Conservation (phyloP, 805 yeast genomes). For the Clavispora phyllophila region DNA sequence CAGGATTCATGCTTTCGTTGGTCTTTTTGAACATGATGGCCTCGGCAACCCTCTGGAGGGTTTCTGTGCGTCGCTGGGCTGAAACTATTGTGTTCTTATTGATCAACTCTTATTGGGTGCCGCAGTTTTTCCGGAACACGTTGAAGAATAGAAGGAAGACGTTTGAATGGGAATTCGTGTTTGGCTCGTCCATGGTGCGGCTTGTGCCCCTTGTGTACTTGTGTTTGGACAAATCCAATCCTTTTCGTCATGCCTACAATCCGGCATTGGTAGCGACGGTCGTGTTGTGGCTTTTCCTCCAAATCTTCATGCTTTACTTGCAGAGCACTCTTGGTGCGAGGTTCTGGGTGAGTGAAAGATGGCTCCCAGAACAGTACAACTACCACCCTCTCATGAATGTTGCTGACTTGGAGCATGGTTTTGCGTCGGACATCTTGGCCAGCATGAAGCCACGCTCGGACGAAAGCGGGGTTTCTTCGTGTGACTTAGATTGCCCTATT, state of each 20-base stretch:
- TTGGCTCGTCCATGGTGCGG: conserved; percentile 61
- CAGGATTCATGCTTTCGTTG: not conserved
- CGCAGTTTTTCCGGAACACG: conserved; percentile 79
- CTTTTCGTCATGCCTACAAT: conserved; percentile 68
- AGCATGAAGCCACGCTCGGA: conserved; percentile 25
- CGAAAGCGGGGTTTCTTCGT: conserved; percentile 28
- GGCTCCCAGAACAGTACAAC: conserved; percentile 77
- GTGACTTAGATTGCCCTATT: conserved; percentile 75
- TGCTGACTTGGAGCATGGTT: conserved; percentile 53
- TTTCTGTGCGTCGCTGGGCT: conserved; percentile 44
- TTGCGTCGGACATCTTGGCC: conserved; percentile 47
- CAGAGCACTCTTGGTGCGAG: conserved; percentile 76
- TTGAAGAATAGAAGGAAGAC: conserved; percentile 60
- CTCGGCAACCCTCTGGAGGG: conserved; percentile 56
- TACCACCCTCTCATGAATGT: conserved; percentile 67
- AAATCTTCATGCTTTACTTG: conserved; percentile 50
- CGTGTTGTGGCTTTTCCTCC: conserved; percentile 53
- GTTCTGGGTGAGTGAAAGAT: conserved; percentile 71
- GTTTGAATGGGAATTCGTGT: conserved; percentile 70
- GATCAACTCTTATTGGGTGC: conserved; percentile 77
- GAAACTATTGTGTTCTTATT: conserved; percentile 51
- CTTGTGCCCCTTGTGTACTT: conserved; percentile 63
- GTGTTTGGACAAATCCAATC: conserved; percentile 47
- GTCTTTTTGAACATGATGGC: not conserved
- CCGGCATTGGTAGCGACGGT: conserved; percentile 43